Percentiles rank a stretch among this genome's conserved stretches.
Conservation (phyloP, 2,329 filamentous ascomycete species). For the Dothidotthia symphoricarpi region DNA sequence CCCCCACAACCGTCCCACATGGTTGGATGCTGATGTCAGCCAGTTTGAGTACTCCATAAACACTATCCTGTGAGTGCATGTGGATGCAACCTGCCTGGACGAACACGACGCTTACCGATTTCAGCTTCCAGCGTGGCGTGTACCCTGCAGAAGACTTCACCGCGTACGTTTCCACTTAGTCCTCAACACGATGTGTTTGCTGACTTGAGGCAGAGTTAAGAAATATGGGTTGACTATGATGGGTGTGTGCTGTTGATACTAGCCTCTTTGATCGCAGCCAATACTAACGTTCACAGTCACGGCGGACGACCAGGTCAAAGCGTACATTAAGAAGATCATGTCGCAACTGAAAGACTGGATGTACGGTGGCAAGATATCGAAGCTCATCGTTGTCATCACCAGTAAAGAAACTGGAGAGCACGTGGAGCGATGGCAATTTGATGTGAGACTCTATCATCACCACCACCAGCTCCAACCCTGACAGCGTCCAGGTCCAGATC, state of each 20-base stretch:
- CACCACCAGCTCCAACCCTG: slow-evolving; percentile 33
- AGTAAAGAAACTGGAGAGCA: slow-evolving; percentile 96
- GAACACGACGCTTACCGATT: slow-evolving; percentile 12
- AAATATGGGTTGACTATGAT: slow-evolving; percentile 99
- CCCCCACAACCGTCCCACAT: neutral
- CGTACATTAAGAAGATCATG: slow-evolving; percentile 99
- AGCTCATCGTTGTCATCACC: slow-evolving; percentile 93
- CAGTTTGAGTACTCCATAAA: slow-evolving; percentile 98
- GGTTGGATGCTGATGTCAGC: slow-evolving; percentile 13
- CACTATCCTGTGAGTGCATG: slow-evolving; percentile 72
- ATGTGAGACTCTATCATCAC: slow-evolving; percentile 55
- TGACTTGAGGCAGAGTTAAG: slow-evolving; percentile 64
- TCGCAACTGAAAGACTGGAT: slow-evolving; percentile 97
- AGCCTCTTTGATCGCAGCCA: neutral
- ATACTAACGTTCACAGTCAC: slow-evolving; percentile 60
- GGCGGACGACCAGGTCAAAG: slow-evolving; percentile 95
- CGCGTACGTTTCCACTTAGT: slow-evolving; percentile 57
- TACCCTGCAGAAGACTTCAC: slow-evolving; percentile 97
- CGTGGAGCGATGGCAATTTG: slow-evolving; percentile 97
- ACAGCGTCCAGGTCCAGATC: slow-evolving; percentile 55
- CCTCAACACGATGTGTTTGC: neutral
- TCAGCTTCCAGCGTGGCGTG: slow-evolving; percentile 76
- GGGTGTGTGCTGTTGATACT: slow-evolving; percentile 48
- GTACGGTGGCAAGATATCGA: slow-evolving; percentile 93
- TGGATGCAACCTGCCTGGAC: neutral